Base-by-base conservation (phyloP, 2,329 filamentous ascomycete species). In the Neoascochyta sp. region DNA sequence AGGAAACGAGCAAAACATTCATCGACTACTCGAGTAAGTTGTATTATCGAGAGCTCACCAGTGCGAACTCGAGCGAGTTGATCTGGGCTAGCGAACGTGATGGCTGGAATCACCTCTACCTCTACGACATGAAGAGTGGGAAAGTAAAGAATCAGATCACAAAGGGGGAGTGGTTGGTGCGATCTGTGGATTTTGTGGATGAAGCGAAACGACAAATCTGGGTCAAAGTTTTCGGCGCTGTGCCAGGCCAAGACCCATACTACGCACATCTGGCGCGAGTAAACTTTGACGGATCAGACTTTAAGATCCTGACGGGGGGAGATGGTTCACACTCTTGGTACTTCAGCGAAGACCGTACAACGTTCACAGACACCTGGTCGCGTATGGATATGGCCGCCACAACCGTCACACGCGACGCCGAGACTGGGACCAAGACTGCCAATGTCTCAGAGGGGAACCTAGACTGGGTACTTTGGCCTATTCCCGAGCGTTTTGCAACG, bases 161-260 rank as follows among this genome's bases (percentile, higher is more conserved):
- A 36, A 3, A 69, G 64, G 28, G 65, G 64, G 23, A 66, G 60
- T 55, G 46, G 44, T 26, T 47, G 9, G 36, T 55, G 22, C 46
- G 43, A 9, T 45, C 33, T 3, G 45, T 54, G 6, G 48, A 52
- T 23, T 39, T 39, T n/a, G 36, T 54, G 4, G 48, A 54, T 23
- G 44, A 50, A 29, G 19, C 19, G 14, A 41, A 43, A 33, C 41
- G 39, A 25, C 41, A 42, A 20, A 47, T 55, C 18, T 47, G 41
- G 41, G 31, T 51, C 29, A 45, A 43, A 22, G 41, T 45, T 8
- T 33, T 45, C n/a, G 50, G 50, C 16, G 42, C 40, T 17, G 44
- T 53, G 7, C 11, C 35, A 0, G 45, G 41, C 10, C 50, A 54
- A 28, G 47, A 52, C 33, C 44, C 41, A 8, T 52, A 54, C 27